phyloP scores from a whole-genome alignment of 345 rosid genomes.

The Durio zibethinus region DNA sequence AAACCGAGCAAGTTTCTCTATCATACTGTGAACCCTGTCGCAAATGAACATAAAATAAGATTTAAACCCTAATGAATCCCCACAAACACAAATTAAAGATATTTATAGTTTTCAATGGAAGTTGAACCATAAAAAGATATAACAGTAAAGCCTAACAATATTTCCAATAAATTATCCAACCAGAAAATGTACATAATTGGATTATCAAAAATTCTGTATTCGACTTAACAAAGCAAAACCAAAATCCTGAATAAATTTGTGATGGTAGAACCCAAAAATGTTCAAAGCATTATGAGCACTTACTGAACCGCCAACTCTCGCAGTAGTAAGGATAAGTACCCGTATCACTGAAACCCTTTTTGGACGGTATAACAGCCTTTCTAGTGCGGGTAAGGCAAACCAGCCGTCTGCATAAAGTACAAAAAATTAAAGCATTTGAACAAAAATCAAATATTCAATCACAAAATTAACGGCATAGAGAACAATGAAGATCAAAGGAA shows the following conservation, averaged over 20 bases:
- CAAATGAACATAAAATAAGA: neutral
- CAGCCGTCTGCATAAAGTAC: constrained; percentile 67
- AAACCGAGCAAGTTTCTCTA: constrained; percentile 78
- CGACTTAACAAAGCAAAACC: neutral
- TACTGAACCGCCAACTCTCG: constrained; percentile 95
- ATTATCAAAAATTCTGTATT: neutral
- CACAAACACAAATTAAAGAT: neutral
- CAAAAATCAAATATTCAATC: neutral
- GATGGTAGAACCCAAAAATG: neutral
- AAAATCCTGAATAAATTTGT: neutral
- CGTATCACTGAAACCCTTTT: constrained; percentile 76
- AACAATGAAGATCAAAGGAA: neutral
- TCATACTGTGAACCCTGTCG: constrained; percentile 93
- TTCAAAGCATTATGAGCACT: constrained; percentile 24
- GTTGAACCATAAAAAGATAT: neutral
- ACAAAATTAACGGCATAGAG: neutral
- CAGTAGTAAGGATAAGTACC: constrained; percentile 91
- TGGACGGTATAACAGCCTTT: constrained; percentile 87
- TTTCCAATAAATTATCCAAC: neutral
- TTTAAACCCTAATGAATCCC: neutral
- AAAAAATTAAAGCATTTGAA: constrained; percentile 17
- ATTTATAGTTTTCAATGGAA: neutral
- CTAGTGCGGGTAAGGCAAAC: constrained; percentile 79
- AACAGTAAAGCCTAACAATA: neutral
- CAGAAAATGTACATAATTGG: neutral